Conservation (phyloP, 352 stramenopile species). For the Peronospora destructor region DNA sequence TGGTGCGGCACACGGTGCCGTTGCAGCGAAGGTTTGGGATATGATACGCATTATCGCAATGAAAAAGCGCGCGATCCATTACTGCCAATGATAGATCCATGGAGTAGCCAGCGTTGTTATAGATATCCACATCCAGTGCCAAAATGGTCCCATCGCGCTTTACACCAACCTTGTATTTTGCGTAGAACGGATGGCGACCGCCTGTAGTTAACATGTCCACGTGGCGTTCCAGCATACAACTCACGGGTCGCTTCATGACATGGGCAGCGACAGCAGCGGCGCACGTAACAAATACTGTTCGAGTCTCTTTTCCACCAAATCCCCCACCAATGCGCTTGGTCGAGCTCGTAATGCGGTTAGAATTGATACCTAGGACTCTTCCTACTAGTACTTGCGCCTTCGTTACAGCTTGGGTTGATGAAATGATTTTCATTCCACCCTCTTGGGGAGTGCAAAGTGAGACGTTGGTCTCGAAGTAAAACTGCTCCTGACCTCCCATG, state of each 20-base stretch:
- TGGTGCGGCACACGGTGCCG: too few relatives aligned
- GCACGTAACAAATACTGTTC: slow-evolving; percentile 87
- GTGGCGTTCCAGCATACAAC: slow-evolving; percentile 89
- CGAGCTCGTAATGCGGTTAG: slow-evolving; percentile 86
- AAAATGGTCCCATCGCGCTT: slow-evolving; percentile 76
- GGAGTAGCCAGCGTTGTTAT: slow-evolving; percentile 92
- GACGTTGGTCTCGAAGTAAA: slow-evolving; percentile 92
- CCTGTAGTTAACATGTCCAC: slow-evolving; percentile 94
- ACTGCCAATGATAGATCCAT: slow-evolving; percentile 93
- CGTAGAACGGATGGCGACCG: slow-evolving; percentile 89
- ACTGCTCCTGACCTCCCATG: slow-evolving; percentile 92
- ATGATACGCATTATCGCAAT: slow-evolving; percentile 93
- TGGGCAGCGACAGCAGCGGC: slow-evolving; percentile 89
- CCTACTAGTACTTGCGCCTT: slow-evolving; percentile 90
- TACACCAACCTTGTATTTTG: slow-evolving; percentile 90
- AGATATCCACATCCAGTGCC: slow-evolving; percentile 89
- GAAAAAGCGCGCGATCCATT: too few relatives aligned
- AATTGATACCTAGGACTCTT: slow-evolving; percentile 86
- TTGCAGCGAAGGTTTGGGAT: slow-evolving; percentile 92
- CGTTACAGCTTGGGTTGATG: slow-evolving; percentile 90
- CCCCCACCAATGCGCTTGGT: slow-evolving; percentile 94
- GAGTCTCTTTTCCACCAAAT: slow-evolving; percentile 95
- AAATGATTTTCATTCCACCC: slow-evolving; percentile 89
- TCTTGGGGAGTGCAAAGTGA: slow-evolving; percentile 77
- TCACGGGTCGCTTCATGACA: slow-evolving; percentile 82